Evolutionary conservation across 768 basidiomycete species (phyloP).

Genomic region (Leccinum arenicola): DNA sequence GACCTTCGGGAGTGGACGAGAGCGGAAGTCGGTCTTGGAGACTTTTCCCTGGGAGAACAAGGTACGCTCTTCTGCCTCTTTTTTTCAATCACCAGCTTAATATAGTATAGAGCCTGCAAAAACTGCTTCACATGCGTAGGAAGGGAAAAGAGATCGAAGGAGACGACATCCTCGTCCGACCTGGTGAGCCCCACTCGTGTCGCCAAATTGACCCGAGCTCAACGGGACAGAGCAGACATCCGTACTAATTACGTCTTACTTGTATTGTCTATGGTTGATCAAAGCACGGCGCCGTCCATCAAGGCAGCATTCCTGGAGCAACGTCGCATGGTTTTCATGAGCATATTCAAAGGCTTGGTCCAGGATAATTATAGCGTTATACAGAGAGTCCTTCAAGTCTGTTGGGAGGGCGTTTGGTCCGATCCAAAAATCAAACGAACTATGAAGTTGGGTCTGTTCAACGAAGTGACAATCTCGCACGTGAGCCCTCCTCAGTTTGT

Average conservation of each 20-base stretch:
- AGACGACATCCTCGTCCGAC: constrained; percentile 44
- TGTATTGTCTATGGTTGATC: constrained; percentile 67
- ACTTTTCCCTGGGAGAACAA: constrained; percentile 79
- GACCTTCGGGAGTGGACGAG: constrained; percentile 60
- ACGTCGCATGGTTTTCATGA: constrained; percentile 59
- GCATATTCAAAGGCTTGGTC: constrained; percentile 68
- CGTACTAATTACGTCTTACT: constrained; percentile 73
- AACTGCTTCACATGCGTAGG: constrained; percentile 68
- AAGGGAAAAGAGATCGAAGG: constrained; percentile 44
- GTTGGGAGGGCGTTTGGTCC: constrained; percentile 75
- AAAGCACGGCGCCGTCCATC: constrained; percentile 42
- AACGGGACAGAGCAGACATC: constrained; percentile 53
- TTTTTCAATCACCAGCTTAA: constrained; percentile 2
- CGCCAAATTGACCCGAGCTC: not conserved
- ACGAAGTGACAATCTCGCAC: constrained; percentile 59
- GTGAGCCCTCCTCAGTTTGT: constrained; percentile 36
- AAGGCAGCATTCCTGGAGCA: constrained; percentile 72
- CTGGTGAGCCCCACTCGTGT: constrained; percentile 42
- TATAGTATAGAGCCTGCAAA: constrained; percentile 52
- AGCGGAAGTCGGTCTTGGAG: constrained; percentile 61
- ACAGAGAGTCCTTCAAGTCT: constrained; percentile 64
- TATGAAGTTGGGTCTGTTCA: constrained; percentile 69
- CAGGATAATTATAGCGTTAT: constrained; percentile 65
- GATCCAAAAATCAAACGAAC: constrained; percentile 72
- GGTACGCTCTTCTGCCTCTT: constrained; percentile 35